These are phyloP conservation scores for Anthostomella pinea DNA, from an alignment of 2,329 filamentous ascomycete genomes.

Conservation along the genomic window DNA sequence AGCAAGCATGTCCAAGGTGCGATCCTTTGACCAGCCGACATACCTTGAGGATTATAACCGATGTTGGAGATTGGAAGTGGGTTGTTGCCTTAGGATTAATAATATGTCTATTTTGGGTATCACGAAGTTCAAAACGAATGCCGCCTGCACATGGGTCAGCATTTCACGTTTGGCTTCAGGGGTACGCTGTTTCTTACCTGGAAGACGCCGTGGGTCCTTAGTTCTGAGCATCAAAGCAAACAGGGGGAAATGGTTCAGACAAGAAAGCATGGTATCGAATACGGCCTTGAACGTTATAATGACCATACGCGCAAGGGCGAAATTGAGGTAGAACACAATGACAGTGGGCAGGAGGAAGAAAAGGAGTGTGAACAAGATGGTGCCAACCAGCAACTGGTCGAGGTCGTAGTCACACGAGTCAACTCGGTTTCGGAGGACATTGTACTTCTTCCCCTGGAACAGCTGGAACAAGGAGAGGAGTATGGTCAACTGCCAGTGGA, in stretches of 20 bases:
- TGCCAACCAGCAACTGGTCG: conserved; percentile 92
- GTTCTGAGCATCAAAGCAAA: conserved; percentile 95
- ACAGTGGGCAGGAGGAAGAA: conserved; percentile 95
- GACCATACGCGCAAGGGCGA: conserved; percentile 88
- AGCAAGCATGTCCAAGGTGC: not conserved
- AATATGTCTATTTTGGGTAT: conserved; percentile 57
- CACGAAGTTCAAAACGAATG: conserved; percentile 85
- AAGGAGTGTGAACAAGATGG: conserved; percentile 91
- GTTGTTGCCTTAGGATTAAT: conserved; percentile 30
- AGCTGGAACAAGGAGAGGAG: conserved; percentile 97
- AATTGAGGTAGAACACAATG: conserved; percentile 94
- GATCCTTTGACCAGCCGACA: conserved; percentile 10
- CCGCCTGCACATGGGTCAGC: conserved; percentile 52
- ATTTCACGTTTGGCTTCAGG: not conserved
- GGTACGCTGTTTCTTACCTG: conserved; percentile 53
- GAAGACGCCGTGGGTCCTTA: conserved; percentile 87
- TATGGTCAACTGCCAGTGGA: conserved; percentile 97
- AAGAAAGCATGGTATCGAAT: conserved; percentile 88
- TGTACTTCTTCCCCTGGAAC: conserved; percentile 96
- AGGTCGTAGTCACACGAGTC: conserved; percentile 98
- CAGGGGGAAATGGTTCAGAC: conserved; percentile 93
- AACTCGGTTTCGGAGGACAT: conserved; percentile 93
- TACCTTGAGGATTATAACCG: conserved; percentile 85
- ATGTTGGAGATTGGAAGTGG: conserved; percentile 56
- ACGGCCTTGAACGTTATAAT: conserved; percentile 91